Percentiles rank a stretch among this genome's conserved stretches.
Evolutionary conservation across 192 early-diverging fungal species (phyloP).

Genomic region (Linderina pennispora): DNA sequence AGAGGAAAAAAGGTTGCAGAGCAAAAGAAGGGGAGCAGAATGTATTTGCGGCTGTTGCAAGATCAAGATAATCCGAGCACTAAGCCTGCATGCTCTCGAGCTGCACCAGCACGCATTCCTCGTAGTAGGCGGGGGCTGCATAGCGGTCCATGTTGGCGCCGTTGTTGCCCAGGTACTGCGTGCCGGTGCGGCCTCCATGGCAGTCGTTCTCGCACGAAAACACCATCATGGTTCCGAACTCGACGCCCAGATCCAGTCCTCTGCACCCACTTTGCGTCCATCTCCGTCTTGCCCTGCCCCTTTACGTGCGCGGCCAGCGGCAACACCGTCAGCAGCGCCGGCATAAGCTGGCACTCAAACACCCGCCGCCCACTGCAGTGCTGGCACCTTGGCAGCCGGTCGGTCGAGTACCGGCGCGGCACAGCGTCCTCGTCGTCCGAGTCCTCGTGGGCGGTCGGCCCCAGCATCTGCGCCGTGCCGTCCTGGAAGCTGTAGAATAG

Average conservation of each 20-base stretch:
- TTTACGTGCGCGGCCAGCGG: conserved; percentile 53
- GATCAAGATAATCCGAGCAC: too few relatives aligned
- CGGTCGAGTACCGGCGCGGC: conserved; percentile 17
- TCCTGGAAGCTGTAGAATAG: conserved; percentile 61
- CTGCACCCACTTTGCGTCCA: conserved; percentile 40
- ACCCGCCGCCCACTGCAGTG: conserved; percentile 60
- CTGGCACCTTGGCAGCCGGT: conserved; percentile 54
- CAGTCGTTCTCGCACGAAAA: conserved; percentile 80
- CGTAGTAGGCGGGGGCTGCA: conserved; percentile 22
- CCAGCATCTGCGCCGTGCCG: conserved; percentile 38
- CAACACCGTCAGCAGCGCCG: conserved; percentile 67
- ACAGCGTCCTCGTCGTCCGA: conserved; percentile 12
- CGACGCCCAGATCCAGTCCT: conserved; percentile 75
- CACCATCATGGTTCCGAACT: conserved; percentile 83
- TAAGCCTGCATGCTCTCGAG: too few relatives aligned
- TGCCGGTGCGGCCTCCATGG: conserved; percentile 39
- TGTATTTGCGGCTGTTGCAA: too few relatives aligned
- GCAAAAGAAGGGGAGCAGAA: not conserved
- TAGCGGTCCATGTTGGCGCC: conserved; percentile 9
- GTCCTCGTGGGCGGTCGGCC: conserved; percentile 2
- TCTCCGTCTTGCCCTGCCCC: conserved; percentile 12
- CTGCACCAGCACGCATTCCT: conserved; percentile 37
- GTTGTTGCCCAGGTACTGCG: conserved; percentile 15
- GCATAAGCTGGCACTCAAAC: conserved; percentile 95
- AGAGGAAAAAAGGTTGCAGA: conserved; percentile 1